Evolutionary conservation across 2,329 filamentous ascomycete genomes (phyloP).

Genomic region (Neobulgaria alba): DNA sequence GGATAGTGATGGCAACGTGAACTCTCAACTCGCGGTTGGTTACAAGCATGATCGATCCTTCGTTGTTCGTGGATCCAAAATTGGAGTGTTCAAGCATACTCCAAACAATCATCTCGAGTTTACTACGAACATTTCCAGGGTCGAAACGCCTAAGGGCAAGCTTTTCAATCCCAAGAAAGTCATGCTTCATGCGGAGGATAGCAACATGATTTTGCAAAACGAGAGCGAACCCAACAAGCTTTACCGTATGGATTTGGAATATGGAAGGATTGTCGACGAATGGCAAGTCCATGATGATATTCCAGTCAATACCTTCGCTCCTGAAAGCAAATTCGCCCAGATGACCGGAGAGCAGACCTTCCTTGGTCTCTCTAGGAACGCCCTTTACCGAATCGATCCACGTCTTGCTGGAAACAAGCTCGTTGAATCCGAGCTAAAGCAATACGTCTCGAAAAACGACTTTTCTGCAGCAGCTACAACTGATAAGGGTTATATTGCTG

Average conservation of each 20-base stretch:
- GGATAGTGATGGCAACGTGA: slow-evolving; percentile 72
- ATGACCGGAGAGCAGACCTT: slow-evolving; percentile 95
- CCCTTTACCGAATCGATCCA: slow-evolving; percentile 88
- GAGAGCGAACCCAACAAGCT: slow-evolving; percentile 73
- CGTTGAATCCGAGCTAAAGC: slow-evolving; percentile 86
- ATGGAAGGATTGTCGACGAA: slow-evolving; percentile 95
- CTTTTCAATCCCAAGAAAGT: slow-evolving; percentile 79
- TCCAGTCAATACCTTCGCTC: slow-evolving; percentile 81
- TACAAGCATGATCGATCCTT: slow-evolving; percentile 97
- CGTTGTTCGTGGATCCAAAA: slow-evolving; percentile 93
- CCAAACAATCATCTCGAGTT: slow-evolving; percentile 89
- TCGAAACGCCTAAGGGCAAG: slow-evolving; percentile 78
- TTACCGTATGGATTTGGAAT: slow-evolving; percentile 96
- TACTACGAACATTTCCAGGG: slow-evolving; percentile 93
- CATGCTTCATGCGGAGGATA: slow-evolving; percentile 30
- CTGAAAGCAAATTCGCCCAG: slow-evolving; percentile 96
- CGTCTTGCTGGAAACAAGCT: slow-evolving; percentile 85
- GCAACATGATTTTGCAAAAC: slow-evolving; percentile 29
- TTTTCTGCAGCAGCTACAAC: slow-evolving; percentile 93
- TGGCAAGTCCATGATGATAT: slow-evolving; percentile 99
- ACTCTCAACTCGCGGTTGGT: slow-evolving; percentile 89
- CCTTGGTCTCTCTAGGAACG: slow-evolving; percentile 85
- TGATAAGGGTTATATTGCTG: slow-evolving; percentile 92
- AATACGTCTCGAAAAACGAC: slow-evolving; percentile 94
- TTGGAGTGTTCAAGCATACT: slow-evolving; percentile 97